Base-by-base conservation (phyloP, 805 yeast genomes). In the Cyberlindnera mycetangii region DNA sequence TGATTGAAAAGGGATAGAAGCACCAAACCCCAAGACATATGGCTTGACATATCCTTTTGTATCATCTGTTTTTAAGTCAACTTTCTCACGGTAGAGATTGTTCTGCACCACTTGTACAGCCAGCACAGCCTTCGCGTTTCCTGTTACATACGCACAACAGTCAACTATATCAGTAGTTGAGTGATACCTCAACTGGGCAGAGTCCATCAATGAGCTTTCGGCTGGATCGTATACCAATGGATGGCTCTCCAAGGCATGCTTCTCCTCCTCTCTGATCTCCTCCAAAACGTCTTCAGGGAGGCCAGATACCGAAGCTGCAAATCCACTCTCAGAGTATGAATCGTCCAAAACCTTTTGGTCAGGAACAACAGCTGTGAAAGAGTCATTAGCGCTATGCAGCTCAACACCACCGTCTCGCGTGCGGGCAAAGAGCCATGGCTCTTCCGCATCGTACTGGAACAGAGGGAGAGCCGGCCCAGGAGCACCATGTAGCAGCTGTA, bases 401-500 rank as follows among this genome's bases (percentile, higher is more conserved):
- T 38, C 32, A 3, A 47, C 15, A 6, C 65, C 62, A 14, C 54
- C 47, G 20, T 57, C 51, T 28, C 58, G 27, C 12, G 47, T 48
- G 28, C 65, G 52, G 1, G 71, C 54, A 47, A 60, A 59, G 20
- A 50, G 41, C 56, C 67, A 53, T 1, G 58, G 59, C 16, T 51
- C 41, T 7, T 50, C 47, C 0, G 50, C 39, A 25, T 52, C 54
- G 10, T 42, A 37, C 32, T 50, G 49, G 5, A 54, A 47, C 0
- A 48, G 43, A 30, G 50, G 49, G 0, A 61, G 38, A n/a, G 51
- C 56, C 2, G 65, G 49, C 0, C 78, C 78, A 10, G 59, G 59
- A 0, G 67, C 58, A 1, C 79, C 79, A 47, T 67, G 69, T 2
- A 69, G 51, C 32, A 74, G 58, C 56, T 71, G 75, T 3, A 61